Base-by-base conservation (phyloP, 345 rosid genomes). In the Heritiera fomes region DNA sequence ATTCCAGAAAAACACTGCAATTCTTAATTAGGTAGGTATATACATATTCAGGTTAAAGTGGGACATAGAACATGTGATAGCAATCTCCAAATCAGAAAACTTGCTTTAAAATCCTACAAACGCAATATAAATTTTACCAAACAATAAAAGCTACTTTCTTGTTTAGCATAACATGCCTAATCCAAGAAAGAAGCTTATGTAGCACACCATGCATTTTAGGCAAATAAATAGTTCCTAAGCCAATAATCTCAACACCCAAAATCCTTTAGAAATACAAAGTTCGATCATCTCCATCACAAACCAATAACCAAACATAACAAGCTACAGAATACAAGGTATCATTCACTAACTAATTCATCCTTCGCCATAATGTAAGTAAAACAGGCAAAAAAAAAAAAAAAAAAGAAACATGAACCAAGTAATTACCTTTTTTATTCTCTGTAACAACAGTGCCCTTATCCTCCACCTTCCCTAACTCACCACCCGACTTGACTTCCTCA, bases 381-480 rank as follows among this genome's bases (percentile, higher is more conserved):
- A 67, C 28, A 65, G 40, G 60, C 7, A 3, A 71, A 43, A 43
- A 40, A 40, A 40, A 40, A 40, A 40, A 23, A 40, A 12, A 13
- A n/a, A 59, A 34, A 43, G 5, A 74, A 34, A 71, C 61, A 60
- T 10, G 38, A 83, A 58, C 41, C 11, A 73, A 78, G 52, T 23
- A 50, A n/a, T 79, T 82, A 91, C 99, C 98, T 91, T 81, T 91
- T 80, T 83, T 85, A 50, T 90, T 87, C 67, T 86, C 88, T 59
- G 87, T 73, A 61, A 79, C 46, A 56, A 75, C 77, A 10, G 79
- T 78, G 12, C 68, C 68, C 74, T 84, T 85, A 75, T 87, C 90
- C 46, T 72, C 75, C 32, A 75, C 40, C 79, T 88, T 86, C 69
- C 59, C 79, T 30, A 23, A 72, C 58, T 75, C 82, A 46, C 60